phyloP scores from a whole-genome alignment of 2,329 filamentous ascomycete species.

The Apiospora phragmitis region DNA sequence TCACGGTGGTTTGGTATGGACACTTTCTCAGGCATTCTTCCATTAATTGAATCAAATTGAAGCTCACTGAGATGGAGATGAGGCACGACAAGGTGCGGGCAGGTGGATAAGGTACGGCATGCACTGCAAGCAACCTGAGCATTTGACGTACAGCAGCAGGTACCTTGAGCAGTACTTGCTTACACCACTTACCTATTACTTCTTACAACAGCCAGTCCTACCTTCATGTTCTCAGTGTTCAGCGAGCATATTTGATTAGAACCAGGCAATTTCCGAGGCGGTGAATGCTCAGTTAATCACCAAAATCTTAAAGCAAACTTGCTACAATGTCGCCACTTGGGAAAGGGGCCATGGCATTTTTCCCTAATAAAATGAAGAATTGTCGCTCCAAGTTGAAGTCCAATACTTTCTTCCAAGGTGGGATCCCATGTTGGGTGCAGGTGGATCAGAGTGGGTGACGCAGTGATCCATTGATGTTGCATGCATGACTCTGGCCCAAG shows the following conservation, averaged over 20 bases:
- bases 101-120: not conserved
- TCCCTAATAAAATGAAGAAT: not conserved
- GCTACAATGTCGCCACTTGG: not conserved
- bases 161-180: not conserved
- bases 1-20: not conserved
- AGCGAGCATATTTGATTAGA: not conserved
- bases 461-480: not conserved
- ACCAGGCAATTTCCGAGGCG: not conserved
- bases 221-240: not conserved
- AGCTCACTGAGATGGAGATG: not conserved
- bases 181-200: not conserved
- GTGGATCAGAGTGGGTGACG: conserved; percentile 1
- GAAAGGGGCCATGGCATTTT: not conserved
- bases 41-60: not conserved
- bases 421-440: not conserved
- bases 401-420: not conserved
- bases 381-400: not conserved
- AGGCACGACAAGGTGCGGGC: not conserved
- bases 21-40: not conserved
- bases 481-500: not conserved
- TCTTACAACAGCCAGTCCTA: not conserved
- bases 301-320: not conserved
- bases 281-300: not conserved
- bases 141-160: not conserved
- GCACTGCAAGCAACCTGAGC: not conserved